Base-by-base conservation (phyloP, 306 rosid genomes). In the Vicia sativa region DNA sequence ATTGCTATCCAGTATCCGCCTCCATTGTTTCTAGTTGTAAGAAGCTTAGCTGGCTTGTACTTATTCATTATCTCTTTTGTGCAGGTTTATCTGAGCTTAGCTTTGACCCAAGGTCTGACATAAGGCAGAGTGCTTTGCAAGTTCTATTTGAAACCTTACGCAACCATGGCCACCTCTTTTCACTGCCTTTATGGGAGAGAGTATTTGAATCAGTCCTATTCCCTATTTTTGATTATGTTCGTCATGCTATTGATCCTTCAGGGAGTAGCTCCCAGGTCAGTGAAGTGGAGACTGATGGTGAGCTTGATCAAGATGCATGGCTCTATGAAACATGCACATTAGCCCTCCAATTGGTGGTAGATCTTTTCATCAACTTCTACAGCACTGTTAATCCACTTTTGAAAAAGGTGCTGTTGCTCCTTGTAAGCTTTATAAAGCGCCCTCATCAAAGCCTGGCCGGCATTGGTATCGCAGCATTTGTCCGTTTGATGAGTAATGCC, bases 381-480 rank as follows among this genome's bases (percentile, higher is more conserved):
- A 63, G 67, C 76, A 95, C 96, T 1, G 97, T 95, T 78, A 88
- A 87, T 76, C 99, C 97, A 3, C 96, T 95, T 45, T 55, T 91
- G 79, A 88, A 78, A 77, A 95, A 95, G 83, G 97, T 95, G 79
- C 83, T 95, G 84, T 82, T 74, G 80, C 97, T 95, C 75, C 82
- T 95, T 28, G 92, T 91, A 62, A 91, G 91, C 81, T 95, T 95
- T 72, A 91, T 95, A 25, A 81, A 89, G 81, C 97, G 99, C 54
- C 99, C 96, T 77, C 99, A 95, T 89, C 99, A 95, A 71, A 91
- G 99, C 77, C 87, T 95, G 38, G 99, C 99, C 39, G 99, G 99
- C 76, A 91, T 95, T 57, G 99, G 99, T 73, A 88, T 91, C 75
- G 99, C 99, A 70, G 97, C 97, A 41, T 88, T 95, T 88, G 99